Conservation (phyloP, 371 early-diverging fungal genomes). For the Apophysomyces elegans region DNA sequence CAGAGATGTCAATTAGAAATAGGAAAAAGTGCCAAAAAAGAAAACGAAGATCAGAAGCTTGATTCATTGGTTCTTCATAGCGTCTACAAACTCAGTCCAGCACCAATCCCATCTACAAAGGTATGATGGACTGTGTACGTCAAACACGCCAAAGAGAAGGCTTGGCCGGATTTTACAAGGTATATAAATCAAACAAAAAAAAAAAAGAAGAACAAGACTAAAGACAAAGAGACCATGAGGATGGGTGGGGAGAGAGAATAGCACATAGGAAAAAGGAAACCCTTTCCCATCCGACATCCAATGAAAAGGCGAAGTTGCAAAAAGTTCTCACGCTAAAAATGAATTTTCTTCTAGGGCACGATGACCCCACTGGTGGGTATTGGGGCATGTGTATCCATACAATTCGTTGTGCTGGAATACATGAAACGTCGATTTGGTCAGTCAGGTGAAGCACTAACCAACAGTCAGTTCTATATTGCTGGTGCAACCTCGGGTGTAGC, state of each 20-base stretch:
- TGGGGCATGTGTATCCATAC: slow-evolving; percentile 83
- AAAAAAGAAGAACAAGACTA: background rate
- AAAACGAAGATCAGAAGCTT: slow-evolving; percentile 4
- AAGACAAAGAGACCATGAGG: too few species aligned
- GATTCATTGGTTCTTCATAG: slow-evolving; percentile 34
- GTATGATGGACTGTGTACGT: slow-evolving; percentile 78
- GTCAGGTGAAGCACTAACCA: slow-evolving; percentile 44
- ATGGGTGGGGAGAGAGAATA: too few species aligned
- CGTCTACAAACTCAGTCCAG: slow-evolving; percentile 85
- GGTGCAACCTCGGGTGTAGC: slow-evolving; percentile 84
- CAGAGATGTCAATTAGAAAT: background rate
- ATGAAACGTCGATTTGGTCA: slow-evolving; percentile 74
- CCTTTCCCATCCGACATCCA: too few species aligned
- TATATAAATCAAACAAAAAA: slow-evolving; percentile 16
- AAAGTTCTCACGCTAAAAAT: slow-evolving; percentile 11
- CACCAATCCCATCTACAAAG: slow-evolving; percentile 65
- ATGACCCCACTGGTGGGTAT: slow-evolving; percentile 80
- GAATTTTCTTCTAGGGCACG: slow-evolving; percentile 54
- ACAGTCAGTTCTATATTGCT: slow-evolving; percentile 73
- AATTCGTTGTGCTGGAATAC: slow-evolving; percentile 74
- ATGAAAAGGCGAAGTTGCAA: background rate
- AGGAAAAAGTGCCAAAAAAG: too few species aligned
- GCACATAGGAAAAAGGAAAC: too few species aligned
- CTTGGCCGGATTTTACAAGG: slow-evolving; percentile 74
- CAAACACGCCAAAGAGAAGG: slow-evolving; percentile 78